Evolutionary conservation across 441 rosid species (phyloP), one percentile per base, ranked within the genome.

Genomic region (Isatis lusitanica): DNA sequence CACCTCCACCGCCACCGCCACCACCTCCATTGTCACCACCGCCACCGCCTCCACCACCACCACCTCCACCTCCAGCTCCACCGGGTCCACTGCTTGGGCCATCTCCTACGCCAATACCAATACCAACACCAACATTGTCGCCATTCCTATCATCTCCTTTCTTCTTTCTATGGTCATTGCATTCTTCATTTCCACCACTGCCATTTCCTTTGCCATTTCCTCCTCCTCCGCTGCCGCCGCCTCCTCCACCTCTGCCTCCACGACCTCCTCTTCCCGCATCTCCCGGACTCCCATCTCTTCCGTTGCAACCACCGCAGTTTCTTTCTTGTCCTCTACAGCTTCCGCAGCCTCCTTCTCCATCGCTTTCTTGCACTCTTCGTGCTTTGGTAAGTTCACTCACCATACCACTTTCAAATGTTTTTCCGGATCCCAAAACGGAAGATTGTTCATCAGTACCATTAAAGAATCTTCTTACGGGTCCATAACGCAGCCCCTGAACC

Each of bases 61-160:
- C 76, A 1, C 75, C 63, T 2, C 74, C 66, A 12, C 47, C 59
- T 9, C 47, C 64, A 28, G 44, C 13, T 2, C 59, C 60, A 10
- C 58, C 47, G 9, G 67, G 11, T 36, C 69, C 75, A 17, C 28
- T 36, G 35, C 69, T 62, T 17, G 72, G 72, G 38, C 48, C 53
- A 47, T 16, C 67, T 48, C 78, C 73, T 74, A 74, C 53, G 33
- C 77, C 70, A 48, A 48, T 40, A 65, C 77, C 77, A 26, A 56
- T 3, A 66, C 72, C 72, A 16, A 12, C 50, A 55, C 70, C 70
- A 55, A 1, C 47, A 66, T 47, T 50, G 6, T 35, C 43, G 7
- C 48, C 28, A 12, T 51, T 74, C 12, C 30, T 18, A 60, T 57
- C 46, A 66, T 65, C 55, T 66, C 78, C 56, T 55, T 51, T 63